These are phyloP conservation scores for Aegilops sharonensis DNA, from an alignment of 176 grass and related monocot species.

Conservation along the genomic window DNA sequence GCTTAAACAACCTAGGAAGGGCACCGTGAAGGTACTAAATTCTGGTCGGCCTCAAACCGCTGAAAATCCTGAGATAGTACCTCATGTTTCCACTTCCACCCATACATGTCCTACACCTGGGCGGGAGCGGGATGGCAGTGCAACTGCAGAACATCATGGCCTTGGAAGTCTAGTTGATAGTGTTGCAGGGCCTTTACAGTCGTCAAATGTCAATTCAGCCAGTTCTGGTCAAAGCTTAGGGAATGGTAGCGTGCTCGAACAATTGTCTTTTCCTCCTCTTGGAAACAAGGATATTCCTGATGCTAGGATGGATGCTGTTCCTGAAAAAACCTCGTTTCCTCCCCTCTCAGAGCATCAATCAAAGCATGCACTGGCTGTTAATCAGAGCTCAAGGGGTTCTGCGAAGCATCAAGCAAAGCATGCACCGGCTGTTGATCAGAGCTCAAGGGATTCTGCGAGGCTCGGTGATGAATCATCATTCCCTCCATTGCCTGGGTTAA, in stretches of 20 bases:
- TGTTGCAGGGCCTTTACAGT: conserved; percentile 36
- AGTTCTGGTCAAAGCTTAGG: conserved; percentile 38
- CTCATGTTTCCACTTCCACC: conserved; percentile 31
- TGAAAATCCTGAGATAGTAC: conserved; percentile 39
- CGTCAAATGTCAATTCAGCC: conserved; percentile 29
- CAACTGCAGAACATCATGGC: conserved; percentile 28
- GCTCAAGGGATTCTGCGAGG: conserved; percentile 42
- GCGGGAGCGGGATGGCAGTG: conserved; percentile 33
- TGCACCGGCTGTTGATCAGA: conserved; percentile 66
- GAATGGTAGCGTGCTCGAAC: conserved; percentile 45
- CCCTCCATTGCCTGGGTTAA: conserved; percentile 80
- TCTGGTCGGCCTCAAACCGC: conserved; percentile 39
- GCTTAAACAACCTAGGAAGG: conserved; percentile 63
- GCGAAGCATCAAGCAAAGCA: conserved; percentile 59
- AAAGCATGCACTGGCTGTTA: conserved; percentile 57
- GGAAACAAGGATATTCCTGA: conserved; percentile 53
- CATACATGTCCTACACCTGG: conserved; percentile 40
- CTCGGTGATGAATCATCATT: conserved; percentile 76
- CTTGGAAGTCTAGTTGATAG: conserved; percentile 29
- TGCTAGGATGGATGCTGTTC: conserved; percentile 37
- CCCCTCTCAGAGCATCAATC: conserved; percentile 56
- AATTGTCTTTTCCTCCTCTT: conserved; percentile 84
- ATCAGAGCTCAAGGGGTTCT: conserved; percentile 53
- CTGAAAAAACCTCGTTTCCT: conserved; percentile 64
- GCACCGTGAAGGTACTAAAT: conserved; percentile 49